Conservation (phyloP, 208 protist genomes). For the Trichomonas gallinae region DNA sequence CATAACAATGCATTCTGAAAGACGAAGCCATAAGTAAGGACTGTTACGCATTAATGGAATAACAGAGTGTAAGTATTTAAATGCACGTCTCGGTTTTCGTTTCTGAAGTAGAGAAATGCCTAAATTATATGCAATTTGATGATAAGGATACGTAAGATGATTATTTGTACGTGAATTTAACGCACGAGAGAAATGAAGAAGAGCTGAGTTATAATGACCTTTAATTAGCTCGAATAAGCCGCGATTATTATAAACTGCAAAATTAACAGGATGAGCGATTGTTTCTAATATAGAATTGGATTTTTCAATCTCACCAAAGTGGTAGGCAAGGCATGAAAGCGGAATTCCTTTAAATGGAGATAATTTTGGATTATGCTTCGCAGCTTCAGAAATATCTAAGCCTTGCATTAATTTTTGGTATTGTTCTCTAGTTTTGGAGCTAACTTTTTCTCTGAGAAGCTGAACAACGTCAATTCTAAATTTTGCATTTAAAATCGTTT, state of each 20-base stretch:
- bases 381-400: background rate
- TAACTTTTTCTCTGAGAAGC: background rate
- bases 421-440: background rate
- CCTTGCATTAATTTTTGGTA: background rate
- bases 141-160: background rate
- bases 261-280: background rate
- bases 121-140: background rate
- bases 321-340: background rate
- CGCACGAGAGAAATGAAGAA: background rate
- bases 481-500: background rate
- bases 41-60: background rate
- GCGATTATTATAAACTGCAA: background rate
- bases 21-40: background rate
- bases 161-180: background rate
- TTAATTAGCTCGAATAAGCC: background rate
- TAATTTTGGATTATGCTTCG: background rate
- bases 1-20: background rate
- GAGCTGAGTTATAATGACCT: background rate
- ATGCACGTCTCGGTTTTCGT: background rate
- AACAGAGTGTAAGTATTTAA: background rate
- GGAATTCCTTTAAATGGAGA: background rate
- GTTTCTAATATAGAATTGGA: background rate
- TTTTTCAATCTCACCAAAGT: background rate
- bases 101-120: background rate
- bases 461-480: background rate